Conservation (phyloP, 257 asterid genomes). For the Salvia splendens region DNA sequence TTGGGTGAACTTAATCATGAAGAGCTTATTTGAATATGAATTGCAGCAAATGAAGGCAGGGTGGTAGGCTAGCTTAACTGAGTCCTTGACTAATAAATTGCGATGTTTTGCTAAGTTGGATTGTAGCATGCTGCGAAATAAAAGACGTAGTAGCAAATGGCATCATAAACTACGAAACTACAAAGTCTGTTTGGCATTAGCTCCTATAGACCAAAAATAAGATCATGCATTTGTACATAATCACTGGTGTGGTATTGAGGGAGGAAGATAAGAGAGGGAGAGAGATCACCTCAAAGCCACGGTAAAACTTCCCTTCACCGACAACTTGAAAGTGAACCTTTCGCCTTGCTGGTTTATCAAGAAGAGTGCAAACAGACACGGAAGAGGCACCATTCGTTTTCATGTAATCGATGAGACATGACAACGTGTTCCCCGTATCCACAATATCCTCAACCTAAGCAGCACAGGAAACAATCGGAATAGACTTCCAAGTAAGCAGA, state of each 20-base stretch:
- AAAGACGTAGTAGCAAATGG: too few relatives aligned
- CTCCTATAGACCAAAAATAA: too few relatives aligned
- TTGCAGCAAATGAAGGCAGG: conserved; percentile 2
- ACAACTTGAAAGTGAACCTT: conserved; percentile 62
- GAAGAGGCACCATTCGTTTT: conserved; percentile 81
- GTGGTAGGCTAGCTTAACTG: neutral
- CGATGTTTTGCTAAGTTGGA: too few relatives aligned
- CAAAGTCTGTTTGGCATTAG: neutral
- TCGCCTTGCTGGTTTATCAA: conserved; percentile 72
- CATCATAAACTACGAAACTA: neutral
- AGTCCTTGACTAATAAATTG: too few relatives aligned
- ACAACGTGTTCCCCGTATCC: conserved; percentile 82
- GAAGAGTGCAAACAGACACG: conserved; percentile 79
- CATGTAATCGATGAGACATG: conserved; percentile 67
- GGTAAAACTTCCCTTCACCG: conserved; percentile 82
- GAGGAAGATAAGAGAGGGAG: neutral
- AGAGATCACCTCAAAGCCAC: conserved; percentile 75
- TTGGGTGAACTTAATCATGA: neutral
- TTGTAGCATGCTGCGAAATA: neutral
- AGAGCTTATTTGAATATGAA: neutral
- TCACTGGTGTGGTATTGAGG: neutral
- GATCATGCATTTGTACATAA: neutral
- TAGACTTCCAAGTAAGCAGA: neutral
- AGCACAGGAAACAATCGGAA: conserved; percentile 3
- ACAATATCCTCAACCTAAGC: conserved; percentile 90